Evolutionary conservation across 495 filamentous ascomycete species (phyloP).

Genomic region (Trichoderma asperelloides): DNA sequence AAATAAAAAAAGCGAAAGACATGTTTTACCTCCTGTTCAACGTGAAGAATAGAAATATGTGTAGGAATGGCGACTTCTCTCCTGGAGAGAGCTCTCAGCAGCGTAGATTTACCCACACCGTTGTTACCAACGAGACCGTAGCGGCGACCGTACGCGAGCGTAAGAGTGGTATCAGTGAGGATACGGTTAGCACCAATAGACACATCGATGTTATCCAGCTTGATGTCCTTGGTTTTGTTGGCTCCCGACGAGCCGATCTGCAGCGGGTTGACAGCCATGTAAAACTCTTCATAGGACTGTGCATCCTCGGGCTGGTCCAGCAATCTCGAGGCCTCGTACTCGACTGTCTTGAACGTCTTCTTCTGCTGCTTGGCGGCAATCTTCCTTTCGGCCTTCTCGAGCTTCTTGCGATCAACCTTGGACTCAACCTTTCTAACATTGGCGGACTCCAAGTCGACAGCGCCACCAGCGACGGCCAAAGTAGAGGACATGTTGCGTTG

Average conservation of each 20-base stretch:
- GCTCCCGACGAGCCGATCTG: constrained; percentile 61
- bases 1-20: neutral
- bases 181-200: constrained; percentile 85
- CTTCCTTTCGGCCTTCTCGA: constrained; percentile 97
- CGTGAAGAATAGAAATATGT: constrained; percentile 97
- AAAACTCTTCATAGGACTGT: constrained; percentile 99
- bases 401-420: constrained; percentile 95
- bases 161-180: constrained; percentile 78
- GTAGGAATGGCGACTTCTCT: constrained; percentile 91
- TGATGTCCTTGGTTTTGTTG: constrained; percentile 98
- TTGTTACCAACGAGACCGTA: constrained; percentile 99
- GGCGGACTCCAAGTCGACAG: constrained; percentile 88
- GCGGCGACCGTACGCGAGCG: constrained; percentile 83
- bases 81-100: constrained; percentile 82
- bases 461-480: constrained; percentile 71
- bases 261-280: constrained; percentile 96
- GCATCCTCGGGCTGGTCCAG: constrained; percentile 72
- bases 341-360: constrained; percentile 94
- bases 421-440: constrained; percentile 91
- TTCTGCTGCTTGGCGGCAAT: constrained; percentile 97
- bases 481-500: constrained; percentile 95
- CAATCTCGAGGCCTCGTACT: constrained; percentile 91
- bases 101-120: constrained; percentile 97
- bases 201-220: constrained; percentile 91
- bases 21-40: constrained; percentile 81